Base-by-base conservation (phyloP, 2,329 filamentous ascomycete genomes). In the Cordyceps militaris region DNA sequence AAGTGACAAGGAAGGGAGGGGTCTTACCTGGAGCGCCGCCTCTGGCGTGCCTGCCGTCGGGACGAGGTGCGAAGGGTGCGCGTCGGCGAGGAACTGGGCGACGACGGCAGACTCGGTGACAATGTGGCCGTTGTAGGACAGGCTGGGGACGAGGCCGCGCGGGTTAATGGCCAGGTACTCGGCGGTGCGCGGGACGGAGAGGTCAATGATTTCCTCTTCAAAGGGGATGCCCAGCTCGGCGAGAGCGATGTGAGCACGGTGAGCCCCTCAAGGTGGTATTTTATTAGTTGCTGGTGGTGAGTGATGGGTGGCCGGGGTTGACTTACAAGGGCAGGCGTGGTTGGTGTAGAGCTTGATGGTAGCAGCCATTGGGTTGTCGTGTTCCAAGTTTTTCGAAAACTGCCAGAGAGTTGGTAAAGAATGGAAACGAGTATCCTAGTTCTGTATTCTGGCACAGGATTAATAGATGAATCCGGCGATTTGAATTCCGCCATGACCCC, bases 111-210 rank as follows among this genome's bases (percentile, higher is more conserved):
- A 90, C 70, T 94, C 89, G 55, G 81, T 84, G 66, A 94, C 77
- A 67, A 89, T 86, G 61, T 87, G 78, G 60, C 77, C 79, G 61
- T 83, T 78, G 75, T 87, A 87, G 24, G 81, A 79, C 57, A 94
- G 73, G 0, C 84, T 74, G 0, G 90, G 89, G 4, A 94, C 88
- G 3, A 91, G 81, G 14, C 90, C 90, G 58, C 88, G 84, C 63
- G 89, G 88, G 74, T 93, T 92, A 68, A 94, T 74, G 53, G 85
- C 76, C 9, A 94, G 80, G 68, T 93, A 94, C 76, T 86, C 89
- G 38, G 81, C 76, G 28, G 86, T 84, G 10, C 89, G 83, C 0
- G 89, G 89, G 10, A 72, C 79, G 63, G 74, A 71, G 48, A 94
- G 78, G 68, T 93, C 87, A 64, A 95, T 88, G 58, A 84, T 82